Base-by-base conservation (phyloP, 2,329 filamentous ascomycete genomes). In the Botrytis paeoniae region DNA sequence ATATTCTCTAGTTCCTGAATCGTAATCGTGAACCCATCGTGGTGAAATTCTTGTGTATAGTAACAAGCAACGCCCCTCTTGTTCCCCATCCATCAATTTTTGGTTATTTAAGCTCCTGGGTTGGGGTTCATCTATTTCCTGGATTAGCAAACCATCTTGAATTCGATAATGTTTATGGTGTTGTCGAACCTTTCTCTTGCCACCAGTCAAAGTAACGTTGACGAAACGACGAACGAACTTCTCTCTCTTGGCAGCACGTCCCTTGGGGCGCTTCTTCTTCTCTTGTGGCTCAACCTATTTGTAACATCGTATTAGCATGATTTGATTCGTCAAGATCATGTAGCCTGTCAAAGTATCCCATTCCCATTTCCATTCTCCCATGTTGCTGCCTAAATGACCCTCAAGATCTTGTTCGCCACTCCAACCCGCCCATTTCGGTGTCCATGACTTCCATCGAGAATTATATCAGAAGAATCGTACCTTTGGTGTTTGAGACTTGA, bases 191-290 rank as follows among this genome's bases (percentile, higher is more conserved):
- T 98, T 98, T 86, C 95, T 90, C 95, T 98, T 98, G 88, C 95
- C 95, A 85, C 94, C 95, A 79, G 95, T 97, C 86, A 97, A 89
- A 83, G 93, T 96, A 84, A 98, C 94, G 87, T 98, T 98, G 81
- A 98, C 95, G 89, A 98, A 98, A 83, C 95, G 94, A 85, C 95
- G 93, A 81, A 94, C 97, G 91, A 98, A 98, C 85, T 90, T 91
- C 85, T 97, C 91, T 83, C 95, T 91, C 94, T 98, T 98, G 88
- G 96, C 94, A 81, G 95, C 95, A 83, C 95, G 94, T 83, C 95
- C 95, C 91, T 98, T 98, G 84, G 95, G 94, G 81, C 87, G 89
- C 93, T 98, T 98, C 87, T 93, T 88, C 92, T 97, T 97, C 92
- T 98, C 95, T 86, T 95, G 92, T 74, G 89, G 86, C 86, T 96